Conservation (phyloP, 164 flowering plant genomes). For the Macadamia tetraphylla region DNA sequence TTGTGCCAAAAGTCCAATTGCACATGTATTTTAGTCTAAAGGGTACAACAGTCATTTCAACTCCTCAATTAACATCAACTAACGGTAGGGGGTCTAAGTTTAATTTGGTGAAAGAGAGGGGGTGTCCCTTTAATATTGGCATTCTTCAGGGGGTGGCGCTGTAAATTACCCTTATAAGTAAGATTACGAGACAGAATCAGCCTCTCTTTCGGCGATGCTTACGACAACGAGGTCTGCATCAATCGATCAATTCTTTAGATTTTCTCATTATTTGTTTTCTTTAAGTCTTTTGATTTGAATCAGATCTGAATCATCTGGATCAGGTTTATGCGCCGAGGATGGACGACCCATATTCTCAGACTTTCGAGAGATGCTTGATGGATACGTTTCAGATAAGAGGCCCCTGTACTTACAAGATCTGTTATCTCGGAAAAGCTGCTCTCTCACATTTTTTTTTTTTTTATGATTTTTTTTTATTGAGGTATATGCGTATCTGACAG, state of each 20-base stretch:
- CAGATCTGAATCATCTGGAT: neutral
- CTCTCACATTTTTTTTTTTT: no score
- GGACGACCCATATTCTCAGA: conserved; percentile 56
- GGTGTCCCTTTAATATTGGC: no score
- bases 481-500: no score
- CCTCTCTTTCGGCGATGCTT: conserved; percentile 67
- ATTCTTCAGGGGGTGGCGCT: no score
- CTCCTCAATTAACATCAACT: no score
- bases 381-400: conserved; percentile 62
- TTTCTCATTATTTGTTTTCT: neutral
- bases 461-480: no score
- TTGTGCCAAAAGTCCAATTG: no score
- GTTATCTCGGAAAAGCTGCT: conserved; percentile 25
- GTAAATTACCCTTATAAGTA: conserved; percentile 53
- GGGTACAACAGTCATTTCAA: no score
- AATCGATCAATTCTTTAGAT: neutral
- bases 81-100: no score
- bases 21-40: no score
- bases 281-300: no score
- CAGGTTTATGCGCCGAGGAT: conserved; percentile 71
- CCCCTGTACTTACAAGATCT: conserved; percentile 55
- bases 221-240: conserved; percentile 54
- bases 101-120: no score
- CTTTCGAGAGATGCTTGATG: conserved; percentile 70
- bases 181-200: conserved; percentile 54